Percentiles rank a stretch among this genome's conserved stretches.
These are phyloP conservation scores for Exutisphaerella laricina DNA, from an alignment of 2,329 filamentous ascomycete species.

Conservation along the genomic window DNA sequence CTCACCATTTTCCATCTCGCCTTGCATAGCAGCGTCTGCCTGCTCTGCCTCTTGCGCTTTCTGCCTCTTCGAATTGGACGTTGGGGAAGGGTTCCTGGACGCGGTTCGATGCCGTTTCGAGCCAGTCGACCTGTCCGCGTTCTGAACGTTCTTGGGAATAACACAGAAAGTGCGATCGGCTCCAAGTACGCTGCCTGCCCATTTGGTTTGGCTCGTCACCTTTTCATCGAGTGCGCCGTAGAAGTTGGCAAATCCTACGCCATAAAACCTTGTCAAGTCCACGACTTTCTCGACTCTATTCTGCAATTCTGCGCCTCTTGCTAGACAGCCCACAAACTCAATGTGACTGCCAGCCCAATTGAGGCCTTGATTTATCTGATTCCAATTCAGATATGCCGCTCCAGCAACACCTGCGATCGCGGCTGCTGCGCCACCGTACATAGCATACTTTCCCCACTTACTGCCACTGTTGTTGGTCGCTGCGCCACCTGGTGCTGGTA, in stretches of 20 bases:
- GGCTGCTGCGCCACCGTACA: slow-evolving; percentile 75
- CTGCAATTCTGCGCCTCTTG: slow-evolving; percentile 74
- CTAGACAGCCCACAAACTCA: slow-evolving; percentile 86
- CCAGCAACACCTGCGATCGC: slow-evolving; percentile 77
- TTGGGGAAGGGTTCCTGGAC: slow-evolving; percentile 1
- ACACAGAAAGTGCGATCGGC: slow-evolving; percentile 84
- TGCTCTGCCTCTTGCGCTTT: slow-evolving; percentile 17
- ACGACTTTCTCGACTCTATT: slow-evolving; percentile 65
- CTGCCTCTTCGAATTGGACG: slow-evolving; percentile 10
- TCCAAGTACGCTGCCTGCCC: slow-evolving; percentile 50
- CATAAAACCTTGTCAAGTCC: slow-evolving; percentile 58
- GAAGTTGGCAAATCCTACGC: slow-evolving; percentile 75
- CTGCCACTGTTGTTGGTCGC: slow-evolving; percentile 26
- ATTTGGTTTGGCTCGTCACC: slow-evolving; percentile 44
- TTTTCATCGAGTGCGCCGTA: slow-evolving; percentile 77
- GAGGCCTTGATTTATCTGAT: slow-evolving; percentile 70
- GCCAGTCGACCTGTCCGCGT: slow-evolving; percentile 19
- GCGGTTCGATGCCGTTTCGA: slow-evolving; percentile 21
- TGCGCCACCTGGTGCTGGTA: slow-evolving; percentile 23
- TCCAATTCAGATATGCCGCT: slow-evolving; percentile 78
- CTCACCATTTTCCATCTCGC: slow-evolving; percentile 29
- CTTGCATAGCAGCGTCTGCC: slow-evolving; percentile 23
- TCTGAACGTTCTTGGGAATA: slow-evolving; percentile 50
- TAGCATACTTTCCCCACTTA: slow-evolving; percentile 58
- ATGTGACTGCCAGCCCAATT: slow-evolving; percentile 84